These are phyloP conservation scores for Ophiocordyceps camponoti-floridani DNA, from an alignment of 2,329 filamentous ascomycete genomes.

Conservation along the genomic window DNA sequence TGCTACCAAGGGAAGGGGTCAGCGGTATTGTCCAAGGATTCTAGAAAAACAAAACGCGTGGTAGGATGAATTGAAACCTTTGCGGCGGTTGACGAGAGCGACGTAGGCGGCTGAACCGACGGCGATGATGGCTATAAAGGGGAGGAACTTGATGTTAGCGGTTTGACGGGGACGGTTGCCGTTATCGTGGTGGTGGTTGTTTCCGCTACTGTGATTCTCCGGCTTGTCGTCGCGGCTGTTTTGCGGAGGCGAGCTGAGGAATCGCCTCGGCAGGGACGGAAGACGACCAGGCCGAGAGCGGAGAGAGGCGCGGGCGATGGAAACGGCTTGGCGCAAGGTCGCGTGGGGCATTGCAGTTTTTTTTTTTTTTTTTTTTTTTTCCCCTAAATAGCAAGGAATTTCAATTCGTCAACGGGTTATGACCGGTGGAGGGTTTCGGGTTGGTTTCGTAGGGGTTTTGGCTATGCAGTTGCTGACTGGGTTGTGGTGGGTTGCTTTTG, in stretches of 20 bases:
- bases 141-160: conserved; percentile 35
- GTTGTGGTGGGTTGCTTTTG: too few relatives aligned
- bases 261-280: background rate
- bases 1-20: background rate
- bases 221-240: too few relatives aligned
- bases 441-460: too few relatives aligned
- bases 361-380: background rate
- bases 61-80: conserved; percentile 18
- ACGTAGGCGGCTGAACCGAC: conserved; percentile 30
- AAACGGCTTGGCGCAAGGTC: background rate
- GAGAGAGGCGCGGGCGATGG: background rate
- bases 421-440: too few relatives aligned
- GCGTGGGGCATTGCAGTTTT: background rate
- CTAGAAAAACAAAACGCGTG: background rate
- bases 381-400: too few relatives aligned
- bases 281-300: background rate
- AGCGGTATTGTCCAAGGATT: background rate
- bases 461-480: too few relatives aligned
- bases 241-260: background rate
- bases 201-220: background rate
- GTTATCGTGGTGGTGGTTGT: conserved; percentile 8
- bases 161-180: conserved; percentile 2
- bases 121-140: conserved; percentile 31
- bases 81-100: conserved; percentile 28
- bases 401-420: too few relatives aligned